These are phyloP conservation scores for Phytophthora capsici DNA, from an alignment of 352 stramenopile species.

Conservation along the genomic window DNA sequence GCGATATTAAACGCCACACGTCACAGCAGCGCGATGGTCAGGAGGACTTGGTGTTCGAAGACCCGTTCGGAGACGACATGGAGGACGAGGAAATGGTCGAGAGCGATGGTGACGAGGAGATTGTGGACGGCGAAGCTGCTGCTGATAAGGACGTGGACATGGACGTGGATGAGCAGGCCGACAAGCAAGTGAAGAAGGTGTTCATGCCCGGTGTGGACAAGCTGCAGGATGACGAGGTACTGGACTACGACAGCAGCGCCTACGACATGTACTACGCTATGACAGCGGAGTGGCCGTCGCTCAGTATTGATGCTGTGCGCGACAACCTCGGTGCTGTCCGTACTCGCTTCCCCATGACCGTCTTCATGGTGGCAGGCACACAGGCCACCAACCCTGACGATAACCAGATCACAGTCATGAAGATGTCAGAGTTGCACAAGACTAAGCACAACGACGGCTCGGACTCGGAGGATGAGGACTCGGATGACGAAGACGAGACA, in stretches of 20 bases:
- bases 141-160: conserved; percentile 72
- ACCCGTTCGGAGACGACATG: conserved; percentile 89
- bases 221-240: conserved; percentile 92
- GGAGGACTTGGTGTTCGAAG: conserved; percentile 85
- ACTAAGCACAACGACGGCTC: conserved; percentile 87
- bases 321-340: conserved; percentile 96
- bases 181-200: conserved; percentile 83
- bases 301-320: conserved; percentile 97
- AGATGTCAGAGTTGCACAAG: conserved; percentile 97
- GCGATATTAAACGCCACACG: conserved; percentile 62
- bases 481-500: conserved; percentile 92
- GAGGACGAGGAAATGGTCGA: conserved; percentile 93
- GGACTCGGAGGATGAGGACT: conserved; percentile 78
- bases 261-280: conserved; percentile 99
- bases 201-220: conserved; percentile 94
- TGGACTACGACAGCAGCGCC: conserved; percentile 98
- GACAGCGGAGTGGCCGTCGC: conserved; percentile 96
- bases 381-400: conserved; percentile 93
- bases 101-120: conserved; percentile 76
- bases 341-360: conserved; percentile 94
- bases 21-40: conserved; percentile 34
- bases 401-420: conserved; percentile 98
- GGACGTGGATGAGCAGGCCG: conserved; percentile 67
- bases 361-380: conserved; percentile 96
- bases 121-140: conserved; percentile 52